Percentiles rank a stretch among this genome's conserved stretches.
phyloP scores from a whole-genome alignment of 257 asterid genomes.

The Ajuga chamaepitys region DNA sequence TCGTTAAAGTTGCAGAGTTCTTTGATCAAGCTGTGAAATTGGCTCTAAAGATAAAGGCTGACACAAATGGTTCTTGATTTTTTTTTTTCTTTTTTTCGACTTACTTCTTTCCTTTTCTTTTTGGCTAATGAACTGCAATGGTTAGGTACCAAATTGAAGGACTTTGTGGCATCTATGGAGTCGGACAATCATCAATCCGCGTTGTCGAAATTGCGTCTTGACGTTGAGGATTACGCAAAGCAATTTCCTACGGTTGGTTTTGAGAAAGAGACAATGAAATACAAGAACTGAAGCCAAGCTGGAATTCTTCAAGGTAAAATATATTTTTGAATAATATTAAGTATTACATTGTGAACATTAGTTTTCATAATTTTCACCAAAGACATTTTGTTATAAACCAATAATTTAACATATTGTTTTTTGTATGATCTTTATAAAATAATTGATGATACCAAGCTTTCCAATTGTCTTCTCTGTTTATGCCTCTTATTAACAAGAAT shows the following conservation, averaged over 20 bases:
- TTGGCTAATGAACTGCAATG: constrained; percentile 12
- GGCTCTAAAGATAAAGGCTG: constrained; percentile 85
- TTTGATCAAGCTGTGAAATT: constrained; percentile 81
- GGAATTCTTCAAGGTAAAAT: constrained; percentile 16
- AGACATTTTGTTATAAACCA: background rate
- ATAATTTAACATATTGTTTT: background rate
- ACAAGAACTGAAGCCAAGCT: constrained; percentile 41
- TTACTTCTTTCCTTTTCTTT: background rate
- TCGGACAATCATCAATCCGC: constrained; percentile 57
- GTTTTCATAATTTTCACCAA: background rate
- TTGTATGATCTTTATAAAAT: background rate
- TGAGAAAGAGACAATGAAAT: constrained; percentile 80
- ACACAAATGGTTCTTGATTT: constrained; percentile 46
- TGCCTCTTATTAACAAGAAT: too few relatives aligned
- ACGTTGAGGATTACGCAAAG: constrained; percentile 79
- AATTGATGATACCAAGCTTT: background rate
- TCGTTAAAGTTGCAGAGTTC: constrained; percentile 78
- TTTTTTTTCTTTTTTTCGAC: background rate
- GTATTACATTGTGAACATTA: background rate
- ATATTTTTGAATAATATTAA: background rate
- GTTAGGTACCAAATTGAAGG: constrained; percentile 83
- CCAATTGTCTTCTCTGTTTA: too few relatives aligned
- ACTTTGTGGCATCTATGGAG: constrained; percentile 75
- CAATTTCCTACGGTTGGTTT: constrained; percentile 91
- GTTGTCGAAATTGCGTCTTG: constrained; percentile 46